Evolutionary conservation across 176 grass and related monocot species (phyloP), one percentile per base, ranked within the genome.

Genomic region (Avena eriantha): DNA sequence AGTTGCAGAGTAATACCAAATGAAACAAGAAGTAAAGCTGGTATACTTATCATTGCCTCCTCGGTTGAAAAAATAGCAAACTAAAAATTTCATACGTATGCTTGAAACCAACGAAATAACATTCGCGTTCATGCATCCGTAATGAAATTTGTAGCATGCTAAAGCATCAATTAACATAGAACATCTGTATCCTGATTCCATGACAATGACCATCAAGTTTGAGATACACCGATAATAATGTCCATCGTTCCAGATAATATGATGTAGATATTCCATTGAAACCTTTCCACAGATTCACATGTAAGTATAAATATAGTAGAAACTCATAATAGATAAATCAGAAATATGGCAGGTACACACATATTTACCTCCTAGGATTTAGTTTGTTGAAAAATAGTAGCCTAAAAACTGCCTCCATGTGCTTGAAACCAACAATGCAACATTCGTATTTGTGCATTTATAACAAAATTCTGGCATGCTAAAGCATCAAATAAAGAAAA

Each of bases 251-350:
- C 64, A 68, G 6, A 34, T 68, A 64, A 68, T 17, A 17, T 8
- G 64, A 68, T 35, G 64, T 68, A 68, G 64, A 68, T 35, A 35
- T 68, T 68, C 65, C 65, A 36, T 33, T 69, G 65, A 68, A 34
- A 34, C 65, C 65, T 69, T 69, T 69, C 65, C 65, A 1, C 33
- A 36, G 16, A 34, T 69, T 69, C 65, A 69, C 16, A 69, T 69
- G 65, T 69, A 69, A 34, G 64, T 68, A 35, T 36, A 36, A 19
- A 69, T 69, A 35, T 36, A 10, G 15, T 35, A 64, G 24, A 61
- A 67, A 65, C 24, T 65, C 64, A 67, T 34, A 34, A 16, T 17
- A 34, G 14, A 67, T 67, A 64, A 61, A 67, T 67, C 26, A 31
- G 4, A 34, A 34, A 67, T 67, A 67, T 67, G 29, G 5, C 15